These are phyloP conservation scores for Trifolium dubium DNA, from an alignment of 306 rosid species.

Conservation along the genomic window DNA sequence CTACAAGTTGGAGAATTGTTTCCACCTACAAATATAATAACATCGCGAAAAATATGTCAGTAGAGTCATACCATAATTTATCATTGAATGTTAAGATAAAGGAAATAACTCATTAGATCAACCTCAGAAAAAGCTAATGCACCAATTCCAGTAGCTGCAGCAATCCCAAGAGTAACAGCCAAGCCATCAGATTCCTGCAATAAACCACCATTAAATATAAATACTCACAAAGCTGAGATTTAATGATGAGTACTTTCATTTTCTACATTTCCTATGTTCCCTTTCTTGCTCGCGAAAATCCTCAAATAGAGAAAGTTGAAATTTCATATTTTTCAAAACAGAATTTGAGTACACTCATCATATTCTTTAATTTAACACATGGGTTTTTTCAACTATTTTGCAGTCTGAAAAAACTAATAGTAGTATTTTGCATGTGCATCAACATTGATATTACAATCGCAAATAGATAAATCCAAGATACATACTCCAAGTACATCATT, in stretches of 20 bases:
- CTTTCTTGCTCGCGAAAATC: neutral
- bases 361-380: slow-evolving; percentile 30
- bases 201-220: slow-evolving; percentile 35
- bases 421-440: neutral
- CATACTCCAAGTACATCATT: slow-evolving; percentile 76
- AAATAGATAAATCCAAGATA: slow-evolving; percentile 44
- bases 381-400: neutral
- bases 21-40: slow-evolving; percentile 63
- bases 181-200: slow-evolving; percentile 72
- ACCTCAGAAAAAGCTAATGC: slow-evolving; percentile 80
- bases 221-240: neutral
- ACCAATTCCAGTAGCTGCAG: slow-evolving; percentile 75
- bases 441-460: slow-evolving; percentile 25
- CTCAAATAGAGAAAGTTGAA: slow-evolving; percentile 13
- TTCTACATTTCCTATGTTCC: neutral
- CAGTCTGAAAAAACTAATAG: slow-evolving; percentile 25
- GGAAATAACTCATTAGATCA: slow-evolving; percentile 28
- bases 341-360: neutral
- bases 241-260: neutral
- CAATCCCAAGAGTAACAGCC: slow-evolving; percentile 70
- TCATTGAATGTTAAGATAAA: neutral
- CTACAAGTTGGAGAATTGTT: slow-evolving; percentile 83
- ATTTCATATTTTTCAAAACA: slow-evolving; percentile 1
- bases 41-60: slow-evolving; percentile 24
- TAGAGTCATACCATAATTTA: slow-evolving; percentile 5